Evolutionary conservation across 257 asterid genomes (phyloP).

Genomic region (Paulownia fortunei): DNA sequence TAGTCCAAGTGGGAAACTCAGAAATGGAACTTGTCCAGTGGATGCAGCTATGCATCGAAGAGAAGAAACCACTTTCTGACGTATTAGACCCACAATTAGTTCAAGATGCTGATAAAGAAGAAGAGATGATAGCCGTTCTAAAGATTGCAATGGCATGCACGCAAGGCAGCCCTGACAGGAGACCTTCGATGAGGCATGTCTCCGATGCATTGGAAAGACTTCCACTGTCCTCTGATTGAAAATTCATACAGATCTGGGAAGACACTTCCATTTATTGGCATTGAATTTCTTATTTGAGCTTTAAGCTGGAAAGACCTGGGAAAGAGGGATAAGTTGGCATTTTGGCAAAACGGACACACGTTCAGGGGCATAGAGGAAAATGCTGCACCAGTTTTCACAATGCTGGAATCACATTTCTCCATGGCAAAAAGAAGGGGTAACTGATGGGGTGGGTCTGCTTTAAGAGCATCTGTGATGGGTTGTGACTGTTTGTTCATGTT

Average conservation of each 20-base stretch:
- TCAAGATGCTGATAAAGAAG: constrained; percentile 64
- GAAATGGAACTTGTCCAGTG: constrained; percentile 76
- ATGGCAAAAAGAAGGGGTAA: too few species aligned
- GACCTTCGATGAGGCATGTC: constrained; percentile 80
- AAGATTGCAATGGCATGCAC: constrained; percentile 84
- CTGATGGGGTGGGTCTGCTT: constrained; percentile 23
- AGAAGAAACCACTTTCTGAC: constrained; percentile 70
- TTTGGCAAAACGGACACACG: too few species aligned
- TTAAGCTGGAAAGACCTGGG: too few species aligned
- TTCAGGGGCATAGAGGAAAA: too few species aligned
- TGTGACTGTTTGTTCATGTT: constrained; percentile 24
- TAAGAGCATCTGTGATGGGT: constrained; percentile 3
- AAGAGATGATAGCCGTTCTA: constrained; percentile 69
- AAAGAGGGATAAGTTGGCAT: too few species aligned
- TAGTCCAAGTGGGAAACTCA: constrained; percentile 56
- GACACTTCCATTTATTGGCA: constrained; percentile 31
- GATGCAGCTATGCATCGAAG: constrained; percentile 82
- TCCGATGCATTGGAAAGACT: constrained; percentile 66
- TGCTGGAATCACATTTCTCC: too few species aligned
- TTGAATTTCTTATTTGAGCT: neutral
- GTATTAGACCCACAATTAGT: constrained; percentile 67
- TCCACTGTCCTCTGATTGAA: constrained; percentile 27
- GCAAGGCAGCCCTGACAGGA: constrained; percentile 71
- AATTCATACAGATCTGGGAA: neutral
- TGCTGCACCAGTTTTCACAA: too few species aligned